Evolutionary conservation across 495 filamentous ascomycete species (phyloP).

Genomic region (Lophium mytilinum): DNA sequence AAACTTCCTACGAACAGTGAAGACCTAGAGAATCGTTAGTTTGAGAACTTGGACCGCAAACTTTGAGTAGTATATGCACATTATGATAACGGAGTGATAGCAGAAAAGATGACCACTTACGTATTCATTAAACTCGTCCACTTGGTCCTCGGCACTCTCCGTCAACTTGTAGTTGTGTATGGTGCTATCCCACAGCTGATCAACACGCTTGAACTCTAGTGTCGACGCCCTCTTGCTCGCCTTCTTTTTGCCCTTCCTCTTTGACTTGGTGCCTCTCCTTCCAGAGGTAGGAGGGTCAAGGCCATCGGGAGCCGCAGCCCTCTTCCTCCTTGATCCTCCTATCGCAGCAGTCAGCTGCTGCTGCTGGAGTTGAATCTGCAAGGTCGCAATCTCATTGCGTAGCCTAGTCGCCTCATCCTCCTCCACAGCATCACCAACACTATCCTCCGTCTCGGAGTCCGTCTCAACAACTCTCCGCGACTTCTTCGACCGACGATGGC

Average conservation of each 20-base stretch:
- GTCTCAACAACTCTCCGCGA: not conserved
- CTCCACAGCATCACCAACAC: not conserved
- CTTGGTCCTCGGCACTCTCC: constrained; percentile 67
- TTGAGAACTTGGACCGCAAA: too few relatives aligned
- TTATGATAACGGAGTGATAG: too few relatives aligned
- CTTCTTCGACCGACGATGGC: not conserved
- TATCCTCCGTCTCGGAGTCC: constrained; percentile 5
- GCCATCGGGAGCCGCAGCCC: not conserved
- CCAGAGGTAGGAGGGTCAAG: not conserved
- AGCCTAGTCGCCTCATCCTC: constrained; percentile 1
- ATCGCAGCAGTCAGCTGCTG: not conserved
- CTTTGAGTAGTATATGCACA: too few relatives aligned
- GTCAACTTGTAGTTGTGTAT: constrained; percentile 79
- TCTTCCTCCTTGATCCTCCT: not conserved
- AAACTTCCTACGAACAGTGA: constrained; percentile 78
- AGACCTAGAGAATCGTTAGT: constrained; percentile 37
- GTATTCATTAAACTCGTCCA: constrained; percentile 75
- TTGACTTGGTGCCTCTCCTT: not conserved
- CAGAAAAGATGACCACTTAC: constrained; percentile 13
- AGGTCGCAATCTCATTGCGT: constrained; percentile 4
- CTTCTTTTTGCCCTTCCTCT: constrained; percentile 8
- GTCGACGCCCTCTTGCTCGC: constrained; percentile 45
- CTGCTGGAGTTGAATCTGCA: not conserved
- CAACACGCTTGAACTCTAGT: constrained; percentile 77
- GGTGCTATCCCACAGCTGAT: constrained; percentile 55